Evolutionary conservation across 2,329 filamentous ascomycete species (phyloP), one percentile per base, ranked within the genome.

Genomic region (Colletotrichum eleusines): DNA sequence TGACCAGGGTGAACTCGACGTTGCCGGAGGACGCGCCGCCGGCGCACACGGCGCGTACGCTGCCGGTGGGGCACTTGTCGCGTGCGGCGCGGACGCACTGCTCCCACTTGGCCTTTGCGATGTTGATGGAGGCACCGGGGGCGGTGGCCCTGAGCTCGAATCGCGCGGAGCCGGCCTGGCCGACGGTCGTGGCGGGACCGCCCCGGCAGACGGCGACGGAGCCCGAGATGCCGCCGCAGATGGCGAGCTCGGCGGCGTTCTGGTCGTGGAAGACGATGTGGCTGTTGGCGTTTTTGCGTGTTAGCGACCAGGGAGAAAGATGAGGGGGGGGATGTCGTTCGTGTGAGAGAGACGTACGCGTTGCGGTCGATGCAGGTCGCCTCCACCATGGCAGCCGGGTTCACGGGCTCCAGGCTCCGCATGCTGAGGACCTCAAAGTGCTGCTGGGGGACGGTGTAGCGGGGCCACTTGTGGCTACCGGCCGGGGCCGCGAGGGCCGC

Each of bases 91-190:
- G 81, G 62, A 88, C 82, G 75, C 87, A 89, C 61, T 82, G 80
- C 77, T 88, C 84, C 86, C 87, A 87, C 31, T 82, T 79, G 26
- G 81, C 81, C 78, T 88, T 88, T 57, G 81, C 82, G 71, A 89
- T 81, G 78, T 84, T 85, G 77, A 89, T 88, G 20, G 82, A 85
- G 28, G 83, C 81, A 12, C 84, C 86, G 1, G 75, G 66, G 2
- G 78, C 78, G 20, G 80, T 79, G 1, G 84, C 80, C 33, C 78
- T 81, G 20, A 89, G 80, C 3, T 76, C 80, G 77, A 89, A 88
- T 69, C 81, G 76, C 9, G 84, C 86, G 12, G 81, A 85, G 12
- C 85, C 85, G 8, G 81, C 83, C 57, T 79, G 75, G 50, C 86
- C 86, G 0, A 77, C 78, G 5, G 86, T 88, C 20, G 77, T 78